These are phyloP conservation scores for Sungouiella blattae DNA, from an alignment of 805 yeast species.

Conservation along the genomic window DNA sequence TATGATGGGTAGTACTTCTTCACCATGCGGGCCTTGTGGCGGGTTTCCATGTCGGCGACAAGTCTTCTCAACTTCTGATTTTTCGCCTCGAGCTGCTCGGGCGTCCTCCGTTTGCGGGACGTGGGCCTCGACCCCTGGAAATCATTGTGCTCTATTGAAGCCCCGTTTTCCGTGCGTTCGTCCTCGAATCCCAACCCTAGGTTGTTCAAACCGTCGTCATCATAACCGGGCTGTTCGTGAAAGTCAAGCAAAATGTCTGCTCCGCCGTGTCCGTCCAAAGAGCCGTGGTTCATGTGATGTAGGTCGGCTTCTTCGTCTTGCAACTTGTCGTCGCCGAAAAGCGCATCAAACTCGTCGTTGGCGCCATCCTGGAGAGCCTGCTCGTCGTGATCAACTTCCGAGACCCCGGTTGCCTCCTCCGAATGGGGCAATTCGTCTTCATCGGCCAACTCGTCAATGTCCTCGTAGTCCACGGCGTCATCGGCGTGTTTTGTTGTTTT, in stretches of 20 bases:
- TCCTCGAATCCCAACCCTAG: slow-evolving; percentile 19
- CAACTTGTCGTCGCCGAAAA: slow-evolving; percentile 28
- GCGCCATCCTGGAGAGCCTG: slow-evolving; percentile 28
- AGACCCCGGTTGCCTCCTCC: slow-evolving; percentile 7
- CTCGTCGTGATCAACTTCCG: slow-evolving; percentile 16
- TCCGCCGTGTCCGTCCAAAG: slow-evolving; percentile 8
- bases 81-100: slow-evolving; percentile 20
- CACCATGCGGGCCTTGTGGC: slow-evolving; percentile 28
- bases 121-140: not conserved
- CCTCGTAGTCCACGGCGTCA: slow-evolving; percentile 92
- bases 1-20: slow-evolving; percentile 62
- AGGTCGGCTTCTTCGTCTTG: not conserved
- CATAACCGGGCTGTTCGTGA: slow-evolving; percentile 12
- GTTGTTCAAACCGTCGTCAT: slow-evolving; percentile 18
- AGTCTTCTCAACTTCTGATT: slow-evolving; percentile 24
- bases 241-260: slow-evolving; percentile 13
- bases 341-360: slow-evolving; percentile 38
- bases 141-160: not conserved
- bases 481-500: slow-evolving; percentile 66
- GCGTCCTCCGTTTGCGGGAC: slow-evolving; percentile 9
- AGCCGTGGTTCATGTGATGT: not conserved
- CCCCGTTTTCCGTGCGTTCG: slow-evolving; percentile 14
- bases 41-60: slow-evolving; percentile 28
- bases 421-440: slow-evolving; percentile 48
- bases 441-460: slow-evolving; percentile 91